Base-by-base conservation (phyloP, 2,329 filamentous ascomycete genomes). In the Ceratocystiopsis sp. region DNA sequence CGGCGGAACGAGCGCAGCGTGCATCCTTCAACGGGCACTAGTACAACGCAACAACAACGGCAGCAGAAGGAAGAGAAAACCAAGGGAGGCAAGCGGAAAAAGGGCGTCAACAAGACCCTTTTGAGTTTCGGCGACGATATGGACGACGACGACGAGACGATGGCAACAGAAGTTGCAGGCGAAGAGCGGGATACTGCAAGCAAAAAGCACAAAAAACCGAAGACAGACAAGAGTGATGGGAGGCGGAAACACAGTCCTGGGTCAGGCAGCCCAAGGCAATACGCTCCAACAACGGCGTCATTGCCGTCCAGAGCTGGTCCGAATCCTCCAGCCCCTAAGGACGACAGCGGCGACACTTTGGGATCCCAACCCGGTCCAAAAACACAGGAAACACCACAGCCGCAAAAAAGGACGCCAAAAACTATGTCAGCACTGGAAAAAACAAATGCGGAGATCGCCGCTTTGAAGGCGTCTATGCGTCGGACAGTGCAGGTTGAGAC, bases 401-500 rank as follows among this genome's bases (percentile, higher is more conserved):
- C 71, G 10, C 7, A 29, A 29, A 29, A 29, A 10, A 29, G 9
- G 25, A 4, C 25, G 25, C 9, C 25, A 29, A 29, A 29, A 8
- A 8, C 25, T 11, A 29, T 29, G 52, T 67, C 68, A 1, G 67
- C 69, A 1, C 61, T 87, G 11, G 78, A 85, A 48, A 67, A 67
- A 50, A 83, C 81, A 3, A 87, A 87, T 50, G 81, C 83, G 35
- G 80, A 91, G 53, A 85, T 89, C 43, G 81, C 80, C 5, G 79
- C 79, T 1, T 63, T 91, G 4, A 89, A 87, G 58, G 80, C 80
- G 10, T 86, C 81, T 1, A 84, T 91, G 79, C 80, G 78, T 55
- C 71, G 83, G 33, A 80, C 69, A 18, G 61, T 72, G 21, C 61
- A 69, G 42, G 54, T 59, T 1, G 67, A 65, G 50, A 62, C 67